Evolutionary conservation across 768 basidiomycete species (phyloP).

Genomic region (Polyporus arcularius): DNA sequence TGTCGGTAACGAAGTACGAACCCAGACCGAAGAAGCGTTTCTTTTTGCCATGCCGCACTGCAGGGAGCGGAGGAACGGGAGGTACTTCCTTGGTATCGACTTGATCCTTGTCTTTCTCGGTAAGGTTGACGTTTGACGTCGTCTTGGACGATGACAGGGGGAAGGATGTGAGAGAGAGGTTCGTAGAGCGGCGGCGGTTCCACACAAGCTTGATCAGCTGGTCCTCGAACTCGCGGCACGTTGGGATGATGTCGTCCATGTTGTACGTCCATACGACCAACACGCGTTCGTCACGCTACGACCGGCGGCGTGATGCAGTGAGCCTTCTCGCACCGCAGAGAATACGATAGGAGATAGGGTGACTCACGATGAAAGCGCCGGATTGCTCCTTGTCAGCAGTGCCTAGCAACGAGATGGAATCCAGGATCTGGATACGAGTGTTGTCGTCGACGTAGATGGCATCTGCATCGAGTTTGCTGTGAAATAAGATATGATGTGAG

Average conservation of each 20-base stretch:
- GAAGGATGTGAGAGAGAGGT: conserved; percentile 36
- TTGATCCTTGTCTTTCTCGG: conserved; percentile 42
- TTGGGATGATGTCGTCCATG: conserved; percentile 74
- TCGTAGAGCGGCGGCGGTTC: conserved; percentile 45
- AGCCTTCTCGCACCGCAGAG: not conserved
- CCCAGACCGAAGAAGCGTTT: conserved; percentile 26
- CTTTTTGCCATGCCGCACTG: conserved; percentile 13
- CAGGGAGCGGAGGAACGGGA: conserved; percentile 8
- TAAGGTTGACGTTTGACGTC: conserved; percentile 50
- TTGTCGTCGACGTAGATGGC: conserved; percentile 74
- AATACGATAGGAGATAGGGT: not conserved
- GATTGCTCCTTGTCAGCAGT: conserved; percentile 90
- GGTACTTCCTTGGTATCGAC: conserved; percentile 20
- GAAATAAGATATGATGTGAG: not conserved
- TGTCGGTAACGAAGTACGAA: conserved; percentile 28
- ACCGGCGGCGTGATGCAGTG: not conserved
- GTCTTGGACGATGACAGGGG: conserved; percentile 45
- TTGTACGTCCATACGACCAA: conserved; percentile 85
- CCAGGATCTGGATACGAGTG: conserved; percentile 86
- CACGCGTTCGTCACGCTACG: conserved; percentile 78
- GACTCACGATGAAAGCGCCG: conserved; percentile 79
- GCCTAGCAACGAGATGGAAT: conserved; percentile 64
- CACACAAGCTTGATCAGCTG: conserved; percentile 83
- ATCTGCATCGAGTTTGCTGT: conserved; percentile 56
- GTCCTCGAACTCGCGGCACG: conserved; percentile 70